These are phyloP conservation scores for Plenodomus tracheiphilus DNA, from an alignment of 2,329 filamentous ascomycete genomes.

Conservation along the genomic window DNA sequence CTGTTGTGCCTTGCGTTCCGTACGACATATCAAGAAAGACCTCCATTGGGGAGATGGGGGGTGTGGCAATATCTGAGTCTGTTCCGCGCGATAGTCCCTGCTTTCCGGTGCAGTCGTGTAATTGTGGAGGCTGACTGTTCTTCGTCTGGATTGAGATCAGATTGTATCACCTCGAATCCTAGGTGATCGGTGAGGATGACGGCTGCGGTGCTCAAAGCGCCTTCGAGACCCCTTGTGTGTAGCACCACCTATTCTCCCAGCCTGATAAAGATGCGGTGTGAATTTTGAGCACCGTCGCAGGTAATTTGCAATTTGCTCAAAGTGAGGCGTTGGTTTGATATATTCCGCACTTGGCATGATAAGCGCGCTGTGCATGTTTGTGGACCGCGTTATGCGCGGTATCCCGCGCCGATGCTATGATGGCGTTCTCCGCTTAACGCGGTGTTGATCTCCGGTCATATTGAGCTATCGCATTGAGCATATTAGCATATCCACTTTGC, in stretches of 20 bases:
- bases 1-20: conserved; percentile 15
- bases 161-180: conserved; percentile 19
- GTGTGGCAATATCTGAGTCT: neutral
- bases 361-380: conserved; percentile 14
- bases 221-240: no score
- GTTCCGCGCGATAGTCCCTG: neutral
- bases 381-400: neutral
- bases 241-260: neutral
- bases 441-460: conserved; percentile 12
- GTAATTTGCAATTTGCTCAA: conserved; percentile 3
- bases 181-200: conserved; percentile 18
- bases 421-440: conserved; percentile 10
- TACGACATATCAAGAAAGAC: conserved; percentile 10
- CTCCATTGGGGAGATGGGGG: neutral
- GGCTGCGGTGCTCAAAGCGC: neutral
- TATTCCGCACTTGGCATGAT: conserved; percentile 11
- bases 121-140: conserved; percentile 7
- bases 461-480: neutral
- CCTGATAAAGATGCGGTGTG: neutral
- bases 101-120: no score
- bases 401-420: neutral
- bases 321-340: neutral
- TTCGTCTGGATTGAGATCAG: conserved; percentile 15
- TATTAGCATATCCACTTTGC: neutral
- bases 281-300: neutral